These are phyloP conservation scores for Acer campestre DNA, from an alignment of 345 rosid genomes.

Conservation along the genomic window DNA sequence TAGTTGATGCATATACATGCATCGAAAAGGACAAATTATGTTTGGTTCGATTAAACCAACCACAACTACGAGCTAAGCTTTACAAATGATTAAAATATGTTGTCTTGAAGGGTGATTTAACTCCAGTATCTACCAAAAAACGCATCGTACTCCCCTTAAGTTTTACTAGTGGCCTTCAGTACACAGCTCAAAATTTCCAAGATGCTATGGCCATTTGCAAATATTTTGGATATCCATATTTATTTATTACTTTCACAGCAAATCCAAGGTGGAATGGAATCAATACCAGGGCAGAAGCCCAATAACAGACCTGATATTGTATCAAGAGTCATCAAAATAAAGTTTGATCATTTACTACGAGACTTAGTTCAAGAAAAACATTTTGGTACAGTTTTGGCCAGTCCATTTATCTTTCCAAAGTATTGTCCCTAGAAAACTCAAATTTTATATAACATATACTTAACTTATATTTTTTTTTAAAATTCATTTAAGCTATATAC, in stretches of 20 bases:
- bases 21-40: conserved; percentile 3
- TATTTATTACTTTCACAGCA: conserved; percentile 18
- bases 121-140: background rate
- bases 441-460: too few relatives aligned
- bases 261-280: conserved; percentile 16
- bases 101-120: background rate
- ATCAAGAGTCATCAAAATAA: background rate
- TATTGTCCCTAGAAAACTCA: too few relatives aligned
- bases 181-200: background rate
- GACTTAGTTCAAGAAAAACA: too few relatives aligned
- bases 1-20: conserved; percentile 8
- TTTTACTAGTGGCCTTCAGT: background rate
- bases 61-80: background rate
- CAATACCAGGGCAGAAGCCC: background rate
- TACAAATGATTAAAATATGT: background rate
- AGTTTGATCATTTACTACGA: background rate
- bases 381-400: too few relatives aligned
- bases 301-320: background rate
- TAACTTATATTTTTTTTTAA: too few relatives aligned
- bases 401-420: too few relatives aligned
- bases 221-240: background rate
- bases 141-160: background rate
- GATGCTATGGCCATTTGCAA: conserved; percentile 14
- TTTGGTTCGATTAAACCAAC: background rate
- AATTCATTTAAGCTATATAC: background rate